Evolutionary conservation across 2,329 filamentous ascomycete species (phyloP).

Genomic region (Stromatinia cepivora): DNA sequence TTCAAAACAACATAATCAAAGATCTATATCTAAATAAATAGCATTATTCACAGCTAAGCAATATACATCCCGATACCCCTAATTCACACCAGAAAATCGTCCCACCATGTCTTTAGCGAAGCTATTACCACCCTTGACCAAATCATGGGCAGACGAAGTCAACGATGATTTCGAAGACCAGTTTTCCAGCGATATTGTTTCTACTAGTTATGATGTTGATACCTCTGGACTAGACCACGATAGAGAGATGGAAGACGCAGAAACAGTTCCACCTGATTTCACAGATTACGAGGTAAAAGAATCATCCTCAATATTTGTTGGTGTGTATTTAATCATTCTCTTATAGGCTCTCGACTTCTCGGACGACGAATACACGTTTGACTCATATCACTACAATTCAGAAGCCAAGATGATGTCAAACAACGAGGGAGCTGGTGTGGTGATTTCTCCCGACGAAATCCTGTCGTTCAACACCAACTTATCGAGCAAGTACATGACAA

Average conservation of each 20-base stretch:
- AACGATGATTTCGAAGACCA: background rate
- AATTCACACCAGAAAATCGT: background rate
- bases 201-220: background rate
- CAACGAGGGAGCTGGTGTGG: background rate
- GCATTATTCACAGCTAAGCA: background rate
- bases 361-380: background rate
- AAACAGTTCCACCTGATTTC: background rate
- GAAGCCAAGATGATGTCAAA: background rate
- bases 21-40: background rate
- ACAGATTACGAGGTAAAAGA: constrained; percentile 4
- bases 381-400: background rate
- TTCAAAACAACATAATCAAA: background rate
- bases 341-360: background rate
- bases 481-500: background rate
- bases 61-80: background rate
- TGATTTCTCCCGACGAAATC: background rate
- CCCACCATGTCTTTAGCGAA: constrained; percentile 15
- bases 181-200: too few relatives aligned
- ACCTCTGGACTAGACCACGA: background rate
- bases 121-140: background rate
- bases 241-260: background rate
- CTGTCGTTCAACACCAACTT: background rate
- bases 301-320: background rate
- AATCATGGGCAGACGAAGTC: constrained; percentile 13
- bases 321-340: background rate